Conservation (phyloP, 805 yeast species). For the Yarrowia deformans region DNA sequence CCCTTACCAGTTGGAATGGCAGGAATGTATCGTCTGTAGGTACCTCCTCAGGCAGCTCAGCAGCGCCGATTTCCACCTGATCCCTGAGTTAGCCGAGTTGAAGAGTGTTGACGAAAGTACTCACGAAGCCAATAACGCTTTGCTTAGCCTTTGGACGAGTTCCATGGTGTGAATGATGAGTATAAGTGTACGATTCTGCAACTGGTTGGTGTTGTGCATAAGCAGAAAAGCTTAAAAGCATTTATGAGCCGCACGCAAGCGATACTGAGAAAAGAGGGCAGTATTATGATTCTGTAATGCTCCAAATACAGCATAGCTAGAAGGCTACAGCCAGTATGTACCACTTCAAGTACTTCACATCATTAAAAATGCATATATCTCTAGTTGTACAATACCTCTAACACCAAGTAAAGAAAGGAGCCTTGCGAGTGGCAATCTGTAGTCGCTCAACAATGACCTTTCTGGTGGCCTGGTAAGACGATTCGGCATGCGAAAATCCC, state of each 20-base stretch:
- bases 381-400: conserved; percentile 43
- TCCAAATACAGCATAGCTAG: too few relatives aligned
- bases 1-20: conserved; percentile 10
- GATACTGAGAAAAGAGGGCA: too few relatives aligned
- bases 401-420: conserved; percentile 76
- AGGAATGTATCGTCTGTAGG: background rate
- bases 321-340: too few relatives aligned
- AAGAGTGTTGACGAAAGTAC: background rate
- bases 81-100: conserved; percentile 14
- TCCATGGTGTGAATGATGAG: conserved; percentile 10
- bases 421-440: conserved; percentile 60
- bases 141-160: conserved; percentile 8
- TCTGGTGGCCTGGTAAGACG: conserved; percentile 49
- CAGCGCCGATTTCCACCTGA: conserved; percentile 14
- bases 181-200: background rate
- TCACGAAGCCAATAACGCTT: conserved; percentile 9
- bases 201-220: too few relatives aligned
- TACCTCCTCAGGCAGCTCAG: conserved; percentile 9
- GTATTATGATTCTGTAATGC: too few relatives aligned
- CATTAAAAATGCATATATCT: background rate
- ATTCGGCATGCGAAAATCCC: conserved; percentile 45
- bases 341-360: too few relatives aligned
- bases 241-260: too few relatives aligned
- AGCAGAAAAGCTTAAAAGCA: too few relatives aligned
- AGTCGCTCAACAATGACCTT: conserved; percentile 67